phyloP scores from a whole-genome alignment of 345 rosid species.

The Bretschneidera sinensis region DNA sequence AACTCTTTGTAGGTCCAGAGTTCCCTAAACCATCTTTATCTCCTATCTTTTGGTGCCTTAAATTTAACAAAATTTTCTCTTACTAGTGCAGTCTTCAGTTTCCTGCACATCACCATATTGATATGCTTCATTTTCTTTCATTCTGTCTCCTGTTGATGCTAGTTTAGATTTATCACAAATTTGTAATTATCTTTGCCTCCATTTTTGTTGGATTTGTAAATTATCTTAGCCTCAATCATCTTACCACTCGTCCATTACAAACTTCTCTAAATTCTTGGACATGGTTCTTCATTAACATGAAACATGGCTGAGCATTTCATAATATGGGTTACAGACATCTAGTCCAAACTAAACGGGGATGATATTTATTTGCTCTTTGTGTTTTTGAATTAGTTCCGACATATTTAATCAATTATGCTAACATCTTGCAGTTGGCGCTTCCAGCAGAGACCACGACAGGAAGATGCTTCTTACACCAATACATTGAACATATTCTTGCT shows the following conservation, averaged over 20 bases:
- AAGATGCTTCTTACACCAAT: slow-evolving; percentile 77
- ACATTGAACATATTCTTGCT: slow-evolving; percentile 78
- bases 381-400: background rate
- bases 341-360: too few relatives aligned
- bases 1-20: too few relatives aligned
- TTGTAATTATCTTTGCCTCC: too few relatives aligned
- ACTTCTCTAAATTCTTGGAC: background rate
- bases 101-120: too few relatives aligned
- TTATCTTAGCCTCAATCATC: background rate
- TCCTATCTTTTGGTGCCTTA: too few relatives aligned
- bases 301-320: too few relatives aligned
- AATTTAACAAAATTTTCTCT: too few relatives aligned
- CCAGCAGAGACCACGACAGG: slow-evolving; percentile 86
- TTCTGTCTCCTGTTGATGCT: background rate
- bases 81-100: too few relatives aligned
- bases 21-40: too few relatives aligned
- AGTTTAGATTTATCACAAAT: background rate
- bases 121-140: background rate
- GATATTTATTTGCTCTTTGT: background rate
- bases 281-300: too few relatives aligned
- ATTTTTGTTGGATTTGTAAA: too few relatives aligned
- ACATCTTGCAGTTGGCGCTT: slow-evolving; percentile 73
- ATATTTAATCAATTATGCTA: slow-evolving; percentile 9
- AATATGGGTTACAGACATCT: too few relatives aligned
- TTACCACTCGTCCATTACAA: background rate